A percentile compares a stretch with the other conserved stretches of the same genome.
These are phyloP conservation scores for Plasmodium adleri DNA, from an alignment of 169 alveolate genomes.

Conservation along the genomic window DNA sequence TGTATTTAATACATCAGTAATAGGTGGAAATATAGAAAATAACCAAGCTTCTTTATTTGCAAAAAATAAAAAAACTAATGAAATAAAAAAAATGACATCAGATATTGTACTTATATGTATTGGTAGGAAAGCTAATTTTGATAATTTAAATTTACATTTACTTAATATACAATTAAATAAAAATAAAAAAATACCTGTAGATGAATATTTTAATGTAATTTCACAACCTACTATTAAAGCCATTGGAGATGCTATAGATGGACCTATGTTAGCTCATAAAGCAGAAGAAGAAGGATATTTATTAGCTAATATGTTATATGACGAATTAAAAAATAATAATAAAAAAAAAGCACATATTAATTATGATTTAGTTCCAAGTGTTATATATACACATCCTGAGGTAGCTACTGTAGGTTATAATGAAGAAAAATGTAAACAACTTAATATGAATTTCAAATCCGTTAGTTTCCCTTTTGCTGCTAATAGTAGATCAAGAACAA, in stretches of 20 bases:
- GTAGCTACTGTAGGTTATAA: slow-evolving; percentile 98
- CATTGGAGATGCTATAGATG: slow-evolving; percentile 97
- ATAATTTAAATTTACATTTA: slow-evolving; percentile 92
- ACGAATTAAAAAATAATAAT: slow-evolving; percentile 85
- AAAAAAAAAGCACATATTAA: slow-evolving; percentile 86
- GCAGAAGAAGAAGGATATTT: slow-evolving; percentile 99
- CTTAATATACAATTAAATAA: slow-evolving; percentile 90
- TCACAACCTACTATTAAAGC: slow-evolving; percentile 92
- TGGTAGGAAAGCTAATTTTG: slow-evolving; percentile 97
- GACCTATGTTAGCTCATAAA: slow-evolving; percentile 99
- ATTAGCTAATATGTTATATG: slow-evolving; percentile 93
- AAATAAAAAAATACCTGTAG: slow-evolving; percentile 89
- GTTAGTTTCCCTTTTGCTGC: slow-evolving; percentile 97
- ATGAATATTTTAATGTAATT: slow-evolving; percentile 83
- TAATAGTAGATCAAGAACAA: slow-evolving; percentile 95
- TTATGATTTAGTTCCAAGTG: slow-evolving; percentile 97
- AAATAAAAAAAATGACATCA: slow-evolving; percentile 79
- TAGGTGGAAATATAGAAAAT: slow-evolving; percentile 80
- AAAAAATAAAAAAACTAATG: slow-evolving; percentile 89
- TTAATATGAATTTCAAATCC: slow-evolving; percentile 89
- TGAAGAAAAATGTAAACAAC: slow-evolving; percentile 92
- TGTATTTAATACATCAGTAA: slow-evolving; percentile 82
- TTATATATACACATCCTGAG: slow-evolving; percentile 98
- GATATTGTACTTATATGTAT: slow-evolving; percentile 95
- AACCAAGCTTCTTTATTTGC: slow-evolving; percentile 79